Evolutionary conservation across 495 filamentous ascomycete species (phyloP).

Genomic region (Aspergillus avenaceus): DNA sequence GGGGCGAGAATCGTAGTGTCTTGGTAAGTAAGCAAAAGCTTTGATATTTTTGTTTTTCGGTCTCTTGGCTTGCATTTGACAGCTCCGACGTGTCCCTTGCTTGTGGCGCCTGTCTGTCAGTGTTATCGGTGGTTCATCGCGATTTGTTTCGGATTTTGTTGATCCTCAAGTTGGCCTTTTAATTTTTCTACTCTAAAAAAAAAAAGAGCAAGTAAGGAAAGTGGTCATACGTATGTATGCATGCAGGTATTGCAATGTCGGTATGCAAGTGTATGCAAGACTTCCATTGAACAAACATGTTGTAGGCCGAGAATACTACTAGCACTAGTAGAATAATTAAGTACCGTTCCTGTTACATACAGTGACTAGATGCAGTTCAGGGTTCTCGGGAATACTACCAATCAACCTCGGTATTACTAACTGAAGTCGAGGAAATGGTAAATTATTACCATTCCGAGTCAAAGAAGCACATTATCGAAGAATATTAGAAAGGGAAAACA

Average conservation of each 20-base stretch:
- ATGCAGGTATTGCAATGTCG: neutral
- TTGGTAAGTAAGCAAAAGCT: neutral
- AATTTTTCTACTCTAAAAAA: neutral
- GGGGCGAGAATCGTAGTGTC: too few relatives aligned
- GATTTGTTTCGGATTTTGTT: slow-evolving; percentile 4
- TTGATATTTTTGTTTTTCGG: neutral
- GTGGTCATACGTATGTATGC: neutral
- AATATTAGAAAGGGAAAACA: neutral
- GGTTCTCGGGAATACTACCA: neutral
- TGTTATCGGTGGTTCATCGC: slow-evolving; percentile 5
- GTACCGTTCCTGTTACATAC: neutral
- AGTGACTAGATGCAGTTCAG: neutral
- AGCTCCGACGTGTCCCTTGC: slow-evolving; percentile 15
- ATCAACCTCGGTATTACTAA: neutral
- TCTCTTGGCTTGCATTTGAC: slow-evolving; percentile 7
- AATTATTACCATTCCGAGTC: too few relatives aligned
- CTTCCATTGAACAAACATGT: neutral
- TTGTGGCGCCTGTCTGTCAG: slow-evolving; percentile 6
- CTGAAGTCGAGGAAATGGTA: neutral
- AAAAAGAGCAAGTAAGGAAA: neutral
- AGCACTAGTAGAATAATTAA: too few relatives aligned
- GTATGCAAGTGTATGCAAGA: neutral
- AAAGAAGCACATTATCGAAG: neutral
- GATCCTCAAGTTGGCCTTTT: neutral
- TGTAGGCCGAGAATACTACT: neutral